These are phyloP conservation scores for Microcyclospora tardicrescens DNA, from an alignment of 2,329 filamentous ascomycete species.

Conservation along the genomic window DNA sequence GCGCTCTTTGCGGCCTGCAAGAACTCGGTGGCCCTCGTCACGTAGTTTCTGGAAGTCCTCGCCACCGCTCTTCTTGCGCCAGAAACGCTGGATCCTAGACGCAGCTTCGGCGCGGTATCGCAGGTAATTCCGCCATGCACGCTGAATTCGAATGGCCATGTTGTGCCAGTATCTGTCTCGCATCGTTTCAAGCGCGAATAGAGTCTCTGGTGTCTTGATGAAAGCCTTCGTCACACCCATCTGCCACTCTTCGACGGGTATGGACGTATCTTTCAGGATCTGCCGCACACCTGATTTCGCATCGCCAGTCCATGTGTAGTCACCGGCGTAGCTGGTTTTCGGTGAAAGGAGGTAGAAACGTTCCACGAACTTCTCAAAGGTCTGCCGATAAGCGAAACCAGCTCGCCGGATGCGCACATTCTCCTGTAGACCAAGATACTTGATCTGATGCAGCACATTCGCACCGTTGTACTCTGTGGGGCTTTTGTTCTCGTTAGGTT, in stretches of 20 bases:
- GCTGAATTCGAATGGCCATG: slow-evolving; percentile 95
- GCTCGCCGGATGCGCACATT: slow-evolving; percentile 95
- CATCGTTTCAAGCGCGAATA: slow-evolving; percentile 96
- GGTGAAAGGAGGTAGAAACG: slow-evolving; percentile 92
- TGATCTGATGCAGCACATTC: slow-evolving; percentile 96
- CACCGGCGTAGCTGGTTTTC: slow-evolving; percentile 88
- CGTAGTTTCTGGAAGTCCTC: slow-evolving; percentile 79
- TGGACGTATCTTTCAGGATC: slow-evolving; percentile 92
- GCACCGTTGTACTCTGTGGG: slow-evolving; percentile 79
- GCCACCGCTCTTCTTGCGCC: slow-evolving; percentile 83
- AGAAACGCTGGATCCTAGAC: slow-evolving; percentile 86
- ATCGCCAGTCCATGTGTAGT: slow-evolving; percentile 91
- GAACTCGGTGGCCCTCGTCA: slow-evolving; percentile 71
- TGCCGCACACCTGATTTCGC: slow-evolving; percentile 77
- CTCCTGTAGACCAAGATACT: slow-evolving; percentile 97
- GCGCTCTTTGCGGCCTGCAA: slow-evolving; percentile 79
- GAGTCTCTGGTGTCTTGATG: slow-evolving; percentile 92
- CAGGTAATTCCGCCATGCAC: slow-evolving; percentile 92
- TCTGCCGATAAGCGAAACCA: slow-evolving; percentile 92
- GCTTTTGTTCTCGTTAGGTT: slow-evolving; percentile 98
- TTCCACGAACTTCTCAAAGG: slow-evolving; percentile 96
- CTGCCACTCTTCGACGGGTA: slow-evolving; percentile 90
- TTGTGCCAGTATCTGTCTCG: slow-evolving; percentile 98
- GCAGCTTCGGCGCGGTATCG: slow-evolving; percentile 87
- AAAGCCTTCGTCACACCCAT: slow-evolving; percentile 96